Evolutionary conservation across 805 yeast genomes (phyloP).

Genomic region (Candida insectalens): DNA sequence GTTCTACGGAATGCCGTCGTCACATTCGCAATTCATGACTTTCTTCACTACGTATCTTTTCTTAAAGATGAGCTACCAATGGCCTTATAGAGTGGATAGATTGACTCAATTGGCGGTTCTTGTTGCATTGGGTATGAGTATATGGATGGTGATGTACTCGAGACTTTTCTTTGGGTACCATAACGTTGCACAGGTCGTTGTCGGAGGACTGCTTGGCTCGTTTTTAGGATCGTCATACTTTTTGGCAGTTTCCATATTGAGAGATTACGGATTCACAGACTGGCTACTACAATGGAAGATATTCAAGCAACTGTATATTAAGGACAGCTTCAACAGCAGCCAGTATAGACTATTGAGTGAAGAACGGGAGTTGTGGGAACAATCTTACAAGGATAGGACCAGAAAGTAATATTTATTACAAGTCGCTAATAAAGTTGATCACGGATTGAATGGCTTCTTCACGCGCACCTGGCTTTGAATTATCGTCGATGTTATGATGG

Average conservation of each 20-base stretch:
- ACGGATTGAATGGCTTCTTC: slow-evolving; percentile 7
- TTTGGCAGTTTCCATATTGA: slow-evolving; percentile 35
- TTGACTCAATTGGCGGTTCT: slow-evolving; percentile 23
- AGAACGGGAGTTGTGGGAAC: slow-evolving; percentile 19
- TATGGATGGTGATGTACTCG: slow-evolving; percentile 45
- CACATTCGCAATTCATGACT: slow-evolving; percentile 95
- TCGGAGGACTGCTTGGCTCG: slow-evolving; percentile 61
- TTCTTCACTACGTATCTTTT: slow-evolving; percentile 55
- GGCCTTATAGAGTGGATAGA: slow-evolving; percentile 27
- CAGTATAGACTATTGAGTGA: slow-evolving; percentile 8
- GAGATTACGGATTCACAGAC: slow-evolving; percentile 61
- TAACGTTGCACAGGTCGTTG: slow-evolving; percentile 57
- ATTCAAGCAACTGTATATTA: slow-evolving; percentile 39
- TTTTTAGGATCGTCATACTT: slow-evolving; percentile 52
- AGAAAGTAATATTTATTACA: not conserved
- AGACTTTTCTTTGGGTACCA: slow-evolving; percentile 78
- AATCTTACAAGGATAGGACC: not conserved
- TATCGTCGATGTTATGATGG: slow-evolving; percentile 40
- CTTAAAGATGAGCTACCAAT: slow-evolving; percentile 32
- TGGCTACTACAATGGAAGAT: slow-evolving; percentile 56
- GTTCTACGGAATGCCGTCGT: slow-evolving; percentile 93
- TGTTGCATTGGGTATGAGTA: slow-evolving; percentile 13
- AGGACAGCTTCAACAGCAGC: slow-evolving; percentile 40
- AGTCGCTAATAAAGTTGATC: slow-evolving; percentile 7
- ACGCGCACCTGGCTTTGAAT: slow-evolving; percentile 20